Evolutionary conservation across 192 early-diverging fungal genomes (phyloP).

Genomic region (Entomortierella parvispora): DNA sequence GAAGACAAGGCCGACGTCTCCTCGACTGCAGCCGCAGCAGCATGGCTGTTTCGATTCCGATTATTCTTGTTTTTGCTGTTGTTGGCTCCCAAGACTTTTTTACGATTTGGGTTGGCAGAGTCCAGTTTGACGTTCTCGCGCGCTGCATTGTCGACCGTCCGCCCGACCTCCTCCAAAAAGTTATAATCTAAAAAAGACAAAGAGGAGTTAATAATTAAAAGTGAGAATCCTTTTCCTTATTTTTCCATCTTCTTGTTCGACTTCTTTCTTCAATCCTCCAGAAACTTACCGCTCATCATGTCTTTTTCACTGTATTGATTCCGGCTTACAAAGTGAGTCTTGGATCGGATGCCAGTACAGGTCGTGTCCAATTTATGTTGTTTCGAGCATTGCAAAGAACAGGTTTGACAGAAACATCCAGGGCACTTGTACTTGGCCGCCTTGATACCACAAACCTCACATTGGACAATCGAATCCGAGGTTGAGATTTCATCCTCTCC

Average conservation of each 20-base stretch:
- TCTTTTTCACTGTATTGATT: conserved; percentile 68
- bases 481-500: background rate
- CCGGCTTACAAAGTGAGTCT: conserved; percentile 67
- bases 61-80: conserved; percentile 10
- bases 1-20: conserved; percentile 1
- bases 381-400: conserved; percentile 74
- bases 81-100: conserved; percentile 27
- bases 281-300: conserved; percentile 73
- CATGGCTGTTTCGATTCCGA: conserved; percentile 2
- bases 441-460: conserved; percentile 57
- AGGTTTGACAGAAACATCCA: conserved; percentile 68
- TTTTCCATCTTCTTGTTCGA: background rate
- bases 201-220: background rate
- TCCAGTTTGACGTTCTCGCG: conserved; percentile 54
- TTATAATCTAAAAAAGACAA: conserved; percentile 62
- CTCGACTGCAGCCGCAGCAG: background rate
- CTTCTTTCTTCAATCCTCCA: conserved; percentile 3
- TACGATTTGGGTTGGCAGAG: conserved; percentile 17
- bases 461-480: conserved; percentile 39
- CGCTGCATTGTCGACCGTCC: conserved; percentile 61
- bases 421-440: conserved; percentile 77
- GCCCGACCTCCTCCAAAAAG: conserved; percentile 71
- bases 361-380: conserved; percentile 66
- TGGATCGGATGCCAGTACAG: conserved; percentile 73
- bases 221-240: background rate